A percentile compares a stretch with the other conserved stretches of the same genome.
These are phyloP conservation scores for Pyrrhoderma noxium DNA, from an alignment of 1,284 basidiomycete species.

Conservation along the genomic window DNA sequence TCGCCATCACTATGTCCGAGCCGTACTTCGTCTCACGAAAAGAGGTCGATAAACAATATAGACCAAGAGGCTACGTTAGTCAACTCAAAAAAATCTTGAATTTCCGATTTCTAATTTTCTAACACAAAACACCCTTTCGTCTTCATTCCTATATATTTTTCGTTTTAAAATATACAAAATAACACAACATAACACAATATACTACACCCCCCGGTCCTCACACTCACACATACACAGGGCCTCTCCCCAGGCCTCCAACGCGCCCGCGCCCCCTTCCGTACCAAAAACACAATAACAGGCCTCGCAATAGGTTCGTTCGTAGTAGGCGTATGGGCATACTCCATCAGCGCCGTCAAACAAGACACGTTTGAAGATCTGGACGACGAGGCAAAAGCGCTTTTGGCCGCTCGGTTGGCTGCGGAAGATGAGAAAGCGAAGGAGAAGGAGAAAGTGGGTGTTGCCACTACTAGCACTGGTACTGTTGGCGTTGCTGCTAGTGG, in stretches of 20 bases:
- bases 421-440: conserved; percentile 19
- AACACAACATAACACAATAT: not conserved
- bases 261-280: conserved; percentile 77
- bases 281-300: conserved; percentile 79
- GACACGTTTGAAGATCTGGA: conserved; percentile 86
- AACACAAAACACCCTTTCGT: not conserved
- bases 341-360: conserved; percentile 88
- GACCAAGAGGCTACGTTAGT: conserved; percentile 25
- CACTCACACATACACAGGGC: conserved; percentile 48
- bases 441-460: conserved; percentile 1
- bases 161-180: too few species aligned
- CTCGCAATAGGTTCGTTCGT: conserved; percentile 67
- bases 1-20: conserved; percentile 14
- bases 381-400: conserved; percentile 59
- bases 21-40: conserved; percentile 20
- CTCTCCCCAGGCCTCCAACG: conserved; percentile 85
- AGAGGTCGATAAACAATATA: conserved; percentile 22
- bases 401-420: conserved; percentile 30
- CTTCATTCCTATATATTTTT: too few species aligned
- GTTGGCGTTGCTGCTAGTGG: conserved; percentile 19
- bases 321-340: conserved; percentile 86
- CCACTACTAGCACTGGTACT: conserved; percentile 1
- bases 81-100: too few species aligned
- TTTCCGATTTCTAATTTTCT: not conserved
- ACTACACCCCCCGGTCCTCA: too few species aligned